phyloP scores from a whole-genome alignment of 148 eudicot genomes.

The Silene uniflora region DNA sequence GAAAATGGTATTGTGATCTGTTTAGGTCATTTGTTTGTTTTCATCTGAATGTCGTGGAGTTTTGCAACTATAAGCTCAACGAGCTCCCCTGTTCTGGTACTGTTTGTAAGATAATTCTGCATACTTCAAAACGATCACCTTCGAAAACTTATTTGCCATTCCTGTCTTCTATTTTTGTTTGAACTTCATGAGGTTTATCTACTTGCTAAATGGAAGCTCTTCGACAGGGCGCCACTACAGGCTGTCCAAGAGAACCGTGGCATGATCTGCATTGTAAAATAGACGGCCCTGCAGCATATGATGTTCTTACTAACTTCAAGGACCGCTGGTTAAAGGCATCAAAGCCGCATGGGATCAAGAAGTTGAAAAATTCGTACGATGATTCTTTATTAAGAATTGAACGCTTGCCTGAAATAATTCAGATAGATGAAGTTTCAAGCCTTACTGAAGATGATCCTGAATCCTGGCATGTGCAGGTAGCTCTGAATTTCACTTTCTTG shows the following conservation, averaged over 20 bases:
- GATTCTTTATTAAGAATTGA: conserved; percentile 80
- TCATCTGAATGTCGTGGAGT: no score
- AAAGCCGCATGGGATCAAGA: conserved; percentile 73
- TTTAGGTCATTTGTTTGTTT: background rate
- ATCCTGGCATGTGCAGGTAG: conserved; percentile 93
- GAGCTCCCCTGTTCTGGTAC: background rate
- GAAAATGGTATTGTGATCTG: no score
- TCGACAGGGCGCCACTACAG: conserved; percentile 62
- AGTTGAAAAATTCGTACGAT: conserved; percentile 58
- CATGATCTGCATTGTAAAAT: conserved; percentile 94
- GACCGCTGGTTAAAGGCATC: conserved; percentile 90
- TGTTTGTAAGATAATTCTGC: background rate
- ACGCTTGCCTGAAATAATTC: conserved; percentile 65
- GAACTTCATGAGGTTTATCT: background rate
- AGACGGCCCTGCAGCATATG: conserved; percentile 98
- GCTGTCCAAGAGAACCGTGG: conserved; percentile 99
- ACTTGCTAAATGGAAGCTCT: background rate
- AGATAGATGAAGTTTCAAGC: conserved; percentile 54
- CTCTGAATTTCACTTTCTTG: background rate
- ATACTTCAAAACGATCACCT: no score
- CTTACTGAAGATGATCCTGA: conserved; percentile 60
- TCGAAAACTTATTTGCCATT: background rate
- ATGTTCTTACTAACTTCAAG: conserved; percentile 80
- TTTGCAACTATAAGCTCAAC: no score
- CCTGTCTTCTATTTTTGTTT: conserved; percentile 2